phyloP scores from a whole-genome alignment of 2,329 filamentous ascomycete genomes.

The Scedosporium minutisporum region DNA sequence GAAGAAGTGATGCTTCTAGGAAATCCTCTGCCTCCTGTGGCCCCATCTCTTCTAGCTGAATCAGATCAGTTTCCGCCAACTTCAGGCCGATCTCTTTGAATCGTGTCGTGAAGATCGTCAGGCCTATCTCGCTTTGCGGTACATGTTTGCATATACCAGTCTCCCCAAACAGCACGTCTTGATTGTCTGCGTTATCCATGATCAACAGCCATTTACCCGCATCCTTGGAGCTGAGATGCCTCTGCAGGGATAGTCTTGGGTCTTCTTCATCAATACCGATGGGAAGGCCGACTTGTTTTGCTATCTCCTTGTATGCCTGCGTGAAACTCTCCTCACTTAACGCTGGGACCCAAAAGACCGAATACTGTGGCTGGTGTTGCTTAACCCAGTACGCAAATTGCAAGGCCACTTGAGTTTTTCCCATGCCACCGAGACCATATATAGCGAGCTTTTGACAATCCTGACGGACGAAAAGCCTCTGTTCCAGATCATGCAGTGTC shows the following conservation, averaged over 20 bases:
- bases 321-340: neutral
- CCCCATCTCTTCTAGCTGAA: neutral
- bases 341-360: constrained; percentile 1
- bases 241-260: constrained; percentile 7
- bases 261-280: neutral
- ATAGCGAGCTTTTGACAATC: neutral
- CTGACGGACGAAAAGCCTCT: neutral
- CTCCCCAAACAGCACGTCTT: neutral
- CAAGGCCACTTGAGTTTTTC: constrained; percentile 4
- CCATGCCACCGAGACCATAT: neutral
- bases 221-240: constrained; percentile 11
- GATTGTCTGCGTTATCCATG: constrained; percentile 16
- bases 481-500: neutral
- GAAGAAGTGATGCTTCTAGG: neutral
- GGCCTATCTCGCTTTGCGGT: constrained; percentile 12
- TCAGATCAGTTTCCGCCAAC: neutral
- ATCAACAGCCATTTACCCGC: constrained; percentile 16
- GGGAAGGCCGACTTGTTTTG: neutral
- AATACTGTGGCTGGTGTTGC: neutral
- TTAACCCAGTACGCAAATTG: neutral
- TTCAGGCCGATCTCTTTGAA: neutral
- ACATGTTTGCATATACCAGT: constrained; percentile 15
- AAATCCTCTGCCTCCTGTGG: neutral
- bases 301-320: neutral
- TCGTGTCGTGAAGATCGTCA: constrained; percentile 6